phyloP scores from a whole-genome alignment of 2,329 filamentous ascomycete species.

The Phaeosphaeria sp. region DNA sequence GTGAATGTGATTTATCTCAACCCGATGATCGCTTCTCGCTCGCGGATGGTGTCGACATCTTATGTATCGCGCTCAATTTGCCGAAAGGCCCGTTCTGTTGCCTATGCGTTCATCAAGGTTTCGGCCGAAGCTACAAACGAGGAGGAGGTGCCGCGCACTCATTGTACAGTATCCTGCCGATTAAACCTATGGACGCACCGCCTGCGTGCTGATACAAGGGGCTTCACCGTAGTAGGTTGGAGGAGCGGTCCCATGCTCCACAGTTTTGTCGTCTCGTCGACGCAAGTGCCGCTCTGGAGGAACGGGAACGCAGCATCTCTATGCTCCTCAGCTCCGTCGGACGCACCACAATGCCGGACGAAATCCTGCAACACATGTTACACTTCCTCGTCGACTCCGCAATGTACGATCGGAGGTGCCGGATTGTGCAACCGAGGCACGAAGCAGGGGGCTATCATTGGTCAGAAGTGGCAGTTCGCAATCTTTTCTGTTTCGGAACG shows the following conservation, averaged over 20 bases:
- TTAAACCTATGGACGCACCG: background rate
- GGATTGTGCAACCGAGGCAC: background rate
- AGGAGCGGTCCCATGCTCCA: background rate
- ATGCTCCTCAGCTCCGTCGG: background rate
- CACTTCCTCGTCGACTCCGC: background rate
- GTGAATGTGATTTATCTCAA: background rate
- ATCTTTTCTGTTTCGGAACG: background rate
- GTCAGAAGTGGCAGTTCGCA: background rate
- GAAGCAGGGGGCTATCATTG: background rate
- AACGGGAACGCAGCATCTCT: background rate
- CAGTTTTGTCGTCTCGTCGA: background rate
- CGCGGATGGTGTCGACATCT: background rate
- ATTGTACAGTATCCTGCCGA: background rate
- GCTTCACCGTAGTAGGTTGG: background rate
- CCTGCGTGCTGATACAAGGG: background rate
- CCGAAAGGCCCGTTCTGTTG: background rate
- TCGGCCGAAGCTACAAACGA: background rate
- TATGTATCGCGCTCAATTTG: background rate
- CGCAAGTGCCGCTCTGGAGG: background rate
- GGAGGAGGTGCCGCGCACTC: background rate
- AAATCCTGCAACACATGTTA: background rate
- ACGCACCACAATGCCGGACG: background rate
- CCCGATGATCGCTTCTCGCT: background rate
- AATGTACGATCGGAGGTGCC: background rate
- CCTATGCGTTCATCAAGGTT: background rate